Base-by-base conservation (phyloP, 2,329 filamentous ascomycete genomes). In the Aspergillus sp. region DNA sequence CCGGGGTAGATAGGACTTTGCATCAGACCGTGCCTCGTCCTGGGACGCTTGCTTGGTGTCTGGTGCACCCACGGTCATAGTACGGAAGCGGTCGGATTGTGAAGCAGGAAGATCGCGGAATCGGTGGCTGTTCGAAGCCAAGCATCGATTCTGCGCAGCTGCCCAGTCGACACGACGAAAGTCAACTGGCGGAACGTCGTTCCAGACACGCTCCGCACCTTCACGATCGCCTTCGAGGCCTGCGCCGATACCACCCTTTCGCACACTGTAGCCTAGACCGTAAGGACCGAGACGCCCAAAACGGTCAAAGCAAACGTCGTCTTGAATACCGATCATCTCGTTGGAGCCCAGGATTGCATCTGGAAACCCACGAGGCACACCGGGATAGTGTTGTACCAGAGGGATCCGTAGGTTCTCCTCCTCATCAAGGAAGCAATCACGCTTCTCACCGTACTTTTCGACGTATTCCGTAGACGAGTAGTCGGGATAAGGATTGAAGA, bases 241-340 rank as follows among this genome's bases (percentile, higher is more conserved):
- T n/a, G 90, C 88, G 4, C 94, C 92, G 25, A 90, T 87, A 1
- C 94, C 94, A 11, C 94, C 94, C 64, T 84, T 87, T 60, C 87
- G 87, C 36, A 84, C 81, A 32, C 90, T 91, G 74, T 98, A 98
- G 8, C 94, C 94, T 62, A 92, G 86, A 0, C 94, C 94, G 68
- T 99, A 99, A 0, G 94, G 90, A 0, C 91, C 93, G 30, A 95
- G 86, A 64, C 92, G 86, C 3, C 94, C 94, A 72, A 91, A 96
- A 2, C 95, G 85, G 67, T 99, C 95, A 71, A 96, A 97, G 78
- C 95, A 99, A 50, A 97, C 86, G 69, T 96, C 89, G 66, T 96
- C 86, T 17, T 90, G 86, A 38, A 98, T 80, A 0, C 88, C 89
- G 11, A 98, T 77, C 42, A 94, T 75, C 8, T 92, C 87, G 69